Evolutionary conservation across 2,329 filamentous ascomycete species (phyloP).

Genomic region (Ascochyta lentis): DNA sequence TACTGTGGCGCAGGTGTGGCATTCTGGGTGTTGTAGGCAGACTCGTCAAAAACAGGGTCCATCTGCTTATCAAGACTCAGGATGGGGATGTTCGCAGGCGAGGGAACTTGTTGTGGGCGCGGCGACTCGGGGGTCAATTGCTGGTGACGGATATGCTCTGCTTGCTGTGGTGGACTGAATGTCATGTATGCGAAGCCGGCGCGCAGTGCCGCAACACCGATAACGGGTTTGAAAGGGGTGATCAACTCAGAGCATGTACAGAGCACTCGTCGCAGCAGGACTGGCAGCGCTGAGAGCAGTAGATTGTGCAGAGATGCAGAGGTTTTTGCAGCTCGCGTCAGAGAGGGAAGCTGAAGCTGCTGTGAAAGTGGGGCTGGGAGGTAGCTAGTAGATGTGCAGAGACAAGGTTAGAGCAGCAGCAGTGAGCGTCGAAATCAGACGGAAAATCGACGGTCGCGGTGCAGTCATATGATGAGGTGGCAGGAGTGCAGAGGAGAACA

Average conservation of each 20-base stretch:
- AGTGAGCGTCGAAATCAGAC: conserved; percentile 7
- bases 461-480: conserved; percentile 22
- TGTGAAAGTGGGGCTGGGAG: conserved; percentile 15
- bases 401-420: conserved; percentile 16
- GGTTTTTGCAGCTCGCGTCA: conserved; percentile 6
- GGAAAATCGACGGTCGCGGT: conserved; percentile 13
- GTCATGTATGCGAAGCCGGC: conserved; percentile 37
- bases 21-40: conserved; percentile 61
- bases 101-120: conserved; percentile 71
- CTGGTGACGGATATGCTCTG: conserved; percentile 68
- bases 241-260: conserved; percentile 13
- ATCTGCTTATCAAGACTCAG: conserved; percentile 68
- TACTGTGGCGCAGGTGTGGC: conserved; percentile 40
- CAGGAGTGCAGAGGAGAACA: conserved; percentile 22
- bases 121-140: conserved; percentile 74
- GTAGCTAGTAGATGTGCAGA: conserved; percentile 16
- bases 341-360: conserved; percentile 24
- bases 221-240: conserved; percentile 7
- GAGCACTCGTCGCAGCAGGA: conserved; percentile 14
- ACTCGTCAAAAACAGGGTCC: conserved; percentile 74
- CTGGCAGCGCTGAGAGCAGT: conserved; percentile 10
- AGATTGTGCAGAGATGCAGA: conserved; percentile 1
- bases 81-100: conserved; percentile 72
- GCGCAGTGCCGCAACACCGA: conserved; percentile 19
- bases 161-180: conserved; percentile 62